Evolutionary conservation across 495 filamentous ascomycete species (phyloP).

Genomic region (Cudoniella acicularis): DNA sequence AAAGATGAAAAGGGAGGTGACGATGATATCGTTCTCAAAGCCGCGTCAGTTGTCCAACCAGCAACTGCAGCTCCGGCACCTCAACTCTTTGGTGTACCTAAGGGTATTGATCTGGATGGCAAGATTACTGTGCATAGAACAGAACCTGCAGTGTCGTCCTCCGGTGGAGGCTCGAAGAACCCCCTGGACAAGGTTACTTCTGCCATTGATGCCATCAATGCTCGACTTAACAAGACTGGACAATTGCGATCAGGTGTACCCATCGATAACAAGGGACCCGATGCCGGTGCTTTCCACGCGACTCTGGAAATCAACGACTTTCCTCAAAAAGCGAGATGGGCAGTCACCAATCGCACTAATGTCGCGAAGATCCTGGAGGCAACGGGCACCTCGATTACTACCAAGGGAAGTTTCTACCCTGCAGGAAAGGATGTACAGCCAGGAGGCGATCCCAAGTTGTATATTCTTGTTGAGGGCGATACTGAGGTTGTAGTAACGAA

Average conservation of each 20-base stretch:
- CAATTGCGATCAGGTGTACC: constrained; percentile 87
- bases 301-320: constrained; percentile 99
- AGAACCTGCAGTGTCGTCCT: constrained; percentile 49
- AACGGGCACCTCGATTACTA: constrained; percentile 94
- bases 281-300: constrained; percentile 95
- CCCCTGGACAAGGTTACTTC: constrained; percentile 79
- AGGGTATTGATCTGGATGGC: constrained; percentile 58
- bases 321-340: constrained; percentile 98
- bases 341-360: constrained; percentile 97
- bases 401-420: constrained; percentile 88
- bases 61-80: constrained; percentile 43
- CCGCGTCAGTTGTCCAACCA: constrained; percentile 58
- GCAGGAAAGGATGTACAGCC: constrained; percentile 73
- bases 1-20: constrained; percentile 67
- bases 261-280: constrained; percentile 97
- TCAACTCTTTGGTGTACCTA: constrained; percentile 48
- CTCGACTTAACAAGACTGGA: constrained; percentile 78
- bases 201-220: constrained; percentile 82
- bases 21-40: constrained; percentile 59
- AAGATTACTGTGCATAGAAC: constrained; percentile 80
- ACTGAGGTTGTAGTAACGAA: constrained; percentile 88
- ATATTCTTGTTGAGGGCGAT: constrained; percentile 96
- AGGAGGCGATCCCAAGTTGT: constrained; percentile 80
- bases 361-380: constrained; percentile 97
- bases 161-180: constrained; percentile 49